Conservation (phyloP, 192 early-diverging fungal genomes). For the Coemansia sp. region DNA sequence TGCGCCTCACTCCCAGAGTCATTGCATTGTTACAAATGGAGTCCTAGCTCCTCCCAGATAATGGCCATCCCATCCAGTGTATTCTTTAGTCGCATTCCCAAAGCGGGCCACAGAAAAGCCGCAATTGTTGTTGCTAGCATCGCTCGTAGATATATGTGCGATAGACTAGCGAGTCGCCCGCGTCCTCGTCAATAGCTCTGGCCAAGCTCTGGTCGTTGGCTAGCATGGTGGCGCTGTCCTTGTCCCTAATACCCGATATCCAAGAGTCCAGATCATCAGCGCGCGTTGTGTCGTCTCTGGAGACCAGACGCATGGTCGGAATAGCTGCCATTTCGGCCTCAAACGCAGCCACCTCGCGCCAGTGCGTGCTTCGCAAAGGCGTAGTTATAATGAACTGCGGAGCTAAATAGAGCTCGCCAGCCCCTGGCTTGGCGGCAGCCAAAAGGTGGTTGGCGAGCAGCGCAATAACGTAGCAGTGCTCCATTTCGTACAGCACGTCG, state of each 20-base stretch:
- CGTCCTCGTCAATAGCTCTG: background rate
- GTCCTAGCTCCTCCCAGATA: background rate
- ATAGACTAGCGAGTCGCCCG: background rate
- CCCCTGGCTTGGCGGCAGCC: background rate
- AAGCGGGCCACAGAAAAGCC: background rate
- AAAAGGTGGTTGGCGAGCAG: conserved; percentile 19
- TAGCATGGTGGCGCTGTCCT: background rate
- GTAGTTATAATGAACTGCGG: conserved; percentile 17
- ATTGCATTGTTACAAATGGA: background rate
- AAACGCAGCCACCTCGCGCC: conserved; percentile 17
- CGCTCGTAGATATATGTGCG: conserved; percentile 23
- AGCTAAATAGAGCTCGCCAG: background rate
- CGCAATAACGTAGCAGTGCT: conserved; percentile 20
- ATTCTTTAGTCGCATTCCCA: background rate
- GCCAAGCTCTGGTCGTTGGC: background rate
- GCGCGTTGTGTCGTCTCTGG: conserved; percentile 5
- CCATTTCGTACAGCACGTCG: conserved; percentile 28
- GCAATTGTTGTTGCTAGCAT: background rate
- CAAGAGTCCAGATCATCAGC: conserved; percentile 10
- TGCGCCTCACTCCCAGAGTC: background rate
- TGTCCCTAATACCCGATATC: background rate
- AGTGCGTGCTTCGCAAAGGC: conserved; percentile 10
- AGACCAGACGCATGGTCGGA: conserved; percentile 2
- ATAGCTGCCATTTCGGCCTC: conserved; percentile 21
- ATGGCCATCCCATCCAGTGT: background rate